These are phyloP conservation scores for Trichosporon coremiiforme DNA, from an alignment of 1,284 basidiomycete species.

Conservation along the genomic window DNA sequence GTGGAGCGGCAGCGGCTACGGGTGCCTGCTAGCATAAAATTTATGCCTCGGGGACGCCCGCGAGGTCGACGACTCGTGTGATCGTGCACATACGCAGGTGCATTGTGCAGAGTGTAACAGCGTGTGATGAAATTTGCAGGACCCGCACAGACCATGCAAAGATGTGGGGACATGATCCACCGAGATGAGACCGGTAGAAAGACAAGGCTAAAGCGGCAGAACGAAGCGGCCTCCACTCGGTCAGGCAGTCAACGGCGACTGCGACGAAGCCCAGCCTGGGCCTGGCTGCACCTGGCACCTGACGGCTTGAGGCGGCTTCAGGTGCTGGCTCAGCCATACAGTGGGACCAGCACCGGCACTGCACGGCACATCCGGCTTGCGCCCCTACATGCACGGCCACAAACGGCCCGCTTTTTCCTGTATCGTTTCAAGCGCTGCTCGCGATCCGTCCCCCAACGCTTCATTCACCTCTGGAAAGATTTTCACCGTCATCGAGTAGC, in stretches of 20 bases:
- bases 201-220: neutral
- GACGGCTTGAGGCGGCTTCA: neutral
- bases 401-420: slow-evolving; percentile 8
- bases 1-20: neutral
- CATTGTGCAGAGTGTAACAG: too few species aligned
- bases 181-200: neutral
- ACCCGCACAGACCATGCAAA: neutral
- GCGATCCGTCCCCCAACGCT: neutral
- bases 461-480: neutral
- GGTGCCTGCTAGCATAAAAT: neutral
- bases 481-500: neutral
- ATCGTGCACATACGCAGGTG: neutral
- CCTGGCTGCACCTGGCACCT: too few species aligned
- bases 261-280: too few species aligned
- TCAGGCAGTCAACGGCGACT: too few species aligned
- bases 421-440: too few species aligned
- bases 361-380: slow-evolving; percentile 2
- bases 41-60: neutral
- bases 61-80: too few species aligned
- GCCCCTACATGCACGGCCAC: neutral
- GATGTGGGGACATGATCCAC: too few species aligned
- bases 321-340: neutral
- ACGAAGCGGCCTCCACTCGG: neutral
- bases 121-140: slow-evolving; percentile 4
- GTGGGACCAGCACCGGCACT: slow-evolving; percentile 5